These are phyloP conservation scores for Cordyceps farinosa DNA, from an alignment of 2,329 filamentous ascomycete species.

Conservation along the genomic window DNA sequence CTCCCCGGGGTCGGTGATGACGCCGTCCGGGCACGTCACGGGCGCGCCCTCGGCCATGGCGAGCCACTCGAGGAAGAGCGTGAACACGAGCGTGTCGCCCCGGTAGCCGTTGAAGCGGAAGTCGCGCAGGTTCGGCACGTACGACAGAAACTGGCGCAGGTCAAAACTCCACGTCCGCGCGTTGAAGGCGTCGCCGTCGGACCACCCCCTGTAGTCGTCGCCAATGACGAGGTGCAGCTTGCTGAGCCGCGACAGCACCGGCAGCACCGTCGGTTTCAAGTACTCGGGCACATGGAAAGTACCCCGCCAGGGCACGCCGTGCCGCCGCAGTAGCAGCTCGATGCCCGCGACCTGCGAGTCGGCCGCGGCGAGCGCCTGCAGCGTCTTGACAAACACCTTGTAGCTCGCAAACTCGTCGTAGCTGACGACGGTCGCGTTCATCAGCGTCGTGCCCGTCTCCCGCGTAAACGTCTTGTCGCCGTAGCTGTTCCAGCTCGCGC, in stretches of 20 bases:
- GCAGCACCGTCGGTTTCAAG: constrained; percentile 33
- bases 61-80: constrained; percentile 40
- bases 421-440: neutral
- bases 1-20: neutral
- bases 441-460: neutral
- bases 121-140: constrained; percentile 43
- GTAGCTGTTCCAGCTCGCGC: constrained; percentile 51
- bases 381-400: constrained; percentile 35
- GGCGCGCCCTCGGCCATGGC: constrained; percentile 20
- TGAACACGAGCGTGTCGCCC: constrained; percentile 15
- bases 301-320: constrained; percentile 32
- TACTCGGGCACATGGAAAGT: constrained; percentile 44
- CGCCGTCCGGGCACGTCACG: neutral
- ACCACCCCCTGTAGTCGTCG: neutral
- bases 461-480: constrained; percentile 37
- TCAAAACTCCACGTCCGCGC: constrained; percentile 6
- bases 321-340: constrained; percentile 35
- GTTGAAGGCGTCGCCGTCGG: constrained; percentile 5
- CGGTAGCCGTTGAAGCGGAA: constrained; percentile 47
- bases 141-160: constrained; percentile 37
- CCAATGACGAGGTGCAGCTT: constrained; percentile 35
- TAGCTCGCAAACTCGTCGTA: constrained; percentile 5
- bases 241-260: constrained; percentile 44
- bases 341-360: constrained; percentile 38
- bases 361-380: constrained; percentile 42